Evolutionary conservation across 352 stramenopile genomes (phyloP).

Genomic region (Phytopythium mirpurense): DNA sequence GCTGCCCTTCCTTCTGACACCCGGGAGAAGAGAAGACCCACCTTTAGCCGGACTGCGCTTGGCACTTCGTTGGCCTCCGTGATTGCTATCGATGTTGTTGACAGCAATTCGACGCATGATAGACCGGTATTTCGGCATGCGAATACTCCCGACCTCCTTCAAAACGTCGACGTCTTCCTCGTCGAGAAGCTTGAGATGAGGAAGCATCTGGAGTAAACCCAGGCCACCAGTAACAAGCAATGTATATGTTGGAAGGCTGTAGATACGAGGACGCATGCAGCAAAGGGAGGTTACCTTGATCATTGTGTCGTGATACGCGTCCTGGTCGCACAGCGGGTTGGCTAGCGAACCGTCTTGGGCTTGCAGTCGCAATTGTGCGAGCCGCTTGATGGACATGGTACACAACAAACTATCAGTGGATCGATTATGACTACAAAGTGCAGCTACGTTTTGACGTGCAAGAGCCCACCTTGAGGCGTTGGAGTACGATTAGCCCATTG

Average conservation of each 20-base stretch:
- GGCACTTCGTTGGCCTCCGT: background rate
- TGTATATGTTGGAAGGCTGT: background rate
- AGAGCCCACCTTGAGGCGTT: conserved; percentile 65
- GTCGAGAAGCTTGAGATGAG: conserved; percentile 31
- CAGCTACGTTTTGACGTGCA: too few relatives aligned
- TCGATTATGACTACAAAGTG: too few relatives aligned
- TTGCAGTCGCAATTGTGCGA: conserved; percentile 61
- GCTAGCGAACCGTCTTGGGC: conserved; percentile 37
- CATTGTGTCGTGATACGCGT: conserved; percentile 48
- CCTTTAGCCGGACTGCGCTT: conserved; percentile 4
- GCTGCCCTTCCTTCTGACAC: background rate
- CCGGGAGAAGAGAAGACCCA: background rate
- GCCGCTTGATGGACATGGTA: too few relatives aligned
- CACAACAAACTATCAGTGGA: too few relatives aligned
- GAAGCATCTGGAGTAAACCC: background rate
- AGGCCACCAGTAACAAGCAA: too few relatives aligned
- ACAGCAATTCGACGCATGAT: conserved; percentile 32
- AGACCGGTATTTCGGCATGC: conserved; percentile 68
- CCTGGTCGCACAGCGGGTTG: conserved; percentile 61
- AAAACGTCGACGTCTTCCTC: conserved; percentile 67
- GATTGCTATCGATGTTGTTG: conserved; percentile 7
- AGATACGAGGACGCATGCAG: background rate
- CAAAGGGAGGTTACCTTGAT: conserved; percentile 24
- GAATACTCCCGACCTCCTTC: conserved; percentile 43
- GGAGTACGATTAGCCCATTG: conserved; percentile 28